Evolutionary conservation across 2,329 filamentous ascomycete species (phyloP).

Genomic region (Ophiocordyceps robertsii): DNA sequence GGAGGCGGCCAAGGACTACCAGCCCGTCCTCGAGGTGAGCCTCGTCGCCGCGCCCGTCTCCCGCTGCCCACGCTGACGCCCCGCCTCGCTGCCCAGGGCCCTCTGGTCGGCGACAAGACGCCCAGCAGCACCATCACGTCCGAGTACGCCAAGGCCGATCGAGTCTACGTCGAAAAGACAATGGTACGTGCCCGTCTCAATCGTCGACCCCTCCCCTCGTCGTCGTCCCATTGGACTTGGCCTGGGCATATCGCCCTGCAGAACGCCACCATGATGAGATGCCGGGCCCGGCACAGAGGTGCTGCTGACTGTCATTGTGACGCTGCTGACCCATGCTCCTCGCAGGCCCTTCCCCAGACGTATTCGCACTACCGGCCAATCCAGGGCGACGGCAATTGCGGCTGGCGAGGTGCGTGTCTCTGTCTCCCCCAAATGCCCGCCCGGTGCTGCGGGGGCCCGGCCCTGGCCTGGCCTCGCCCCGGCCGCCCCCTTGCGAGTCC

Average conservation of each 20-base stretch:
- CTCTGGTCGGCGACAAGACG: conserved; percentile 66
- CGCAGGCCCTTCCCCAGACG: conserved; percentile 62
- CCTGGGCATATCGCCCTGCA: background rate
- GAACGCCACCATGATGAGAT: background rate
- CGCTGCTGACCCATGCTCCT: background rate
- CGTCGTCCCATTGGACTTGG: background rate
- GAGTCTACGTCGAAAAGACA: conserved; percentile 75
- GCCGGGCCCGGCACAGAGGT: background rate
- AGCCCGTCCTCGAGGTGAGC: conserved; percentile 41
- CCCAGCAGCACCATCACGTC: conserved; percentile 65
- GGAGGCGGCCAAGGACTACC: conserved; percentile 44
- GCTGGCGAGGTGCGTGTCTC: conserved; percentile 74
- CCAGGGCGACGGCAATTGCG: conserved; percentile 89
- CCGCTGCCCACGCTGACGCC: background rate
- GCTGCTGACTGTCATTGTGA: background rate
- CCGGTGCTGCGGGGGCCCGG: no score
- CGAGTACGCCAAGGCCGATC: conserved; percentile 82
- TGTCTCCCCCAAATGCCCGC: background rate
- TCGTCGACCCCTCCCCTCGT: background rate
- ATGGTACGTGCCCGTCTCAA: conserved; percentile 39
- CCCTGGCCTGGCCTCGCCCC: no score
- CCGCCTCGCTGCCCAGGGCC: conserved; percentile 45
- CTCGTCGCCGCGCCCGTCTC: background rate
- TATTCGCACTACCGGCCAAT: conserved; percentile 82
- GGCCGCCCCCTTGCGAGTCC: no score